A percentile compares a stretch with the other conserved stretches of the same genome.
These are phyloP conservation scores for Neurospora sp. DNA, from an alignment of 2,329 filamentous ascomycete species.

Conservation along the genomic window DNA sequence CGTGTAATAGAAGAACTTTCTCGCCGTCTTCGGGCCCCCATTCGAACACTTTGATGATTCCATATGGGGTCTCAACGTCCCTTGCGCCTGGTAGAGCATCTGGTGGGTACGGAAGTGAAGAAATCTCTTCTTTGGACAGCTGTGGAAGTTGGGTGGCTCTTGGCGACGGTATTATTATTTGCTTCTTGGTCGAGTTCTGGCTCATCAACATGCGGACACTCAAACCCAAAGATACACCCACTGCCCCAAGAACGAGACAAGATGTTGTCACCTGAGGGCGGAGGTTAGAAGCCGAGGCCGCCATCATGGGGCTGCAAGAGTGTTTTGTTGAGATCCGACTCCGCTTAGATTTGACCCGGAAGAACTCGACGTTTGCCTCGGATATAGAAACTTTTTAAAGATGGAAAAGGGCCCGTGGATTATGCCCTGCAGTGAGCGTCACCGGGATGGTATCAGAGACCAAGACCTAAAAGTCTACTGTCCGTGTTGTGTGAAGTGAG, in stretches of 20 bases:
- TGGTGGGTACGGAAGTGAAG: constrained; percentile 52
- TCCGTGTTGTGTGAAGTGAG: background rate
- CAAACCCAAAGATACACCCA: constrained; percentile 9
- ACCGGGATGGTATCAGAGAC: background rate
- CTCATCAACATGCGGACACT: background rate
- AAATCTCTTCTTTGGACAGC: constrained; percentile 26
- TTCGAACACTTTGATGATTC: constrained; percentile 65
- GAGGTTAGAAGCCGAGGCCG: constrained; percentile 5
- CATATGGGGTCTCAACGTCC: constrained; percentile 61
- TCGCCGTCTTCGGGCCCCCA: constrained; percentile 64
- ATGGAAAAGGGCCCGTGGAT: background rate
- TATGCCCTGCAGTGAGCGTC: background rate
- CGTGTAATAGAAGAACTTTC: constrained; percentile 68
- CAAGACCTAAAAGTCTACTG: background rate
- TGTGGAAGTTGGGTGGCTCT: constrained; percentile 30
- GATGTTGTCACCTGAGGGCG: constrained; percentile 7
- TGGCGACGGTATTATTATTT: constrained; percentile 23
- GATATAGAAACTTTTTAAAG: background rate
- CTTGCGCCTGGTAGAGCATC: constrained; percentile 59
- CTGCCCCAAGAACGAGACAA: constrained; percentile 11
- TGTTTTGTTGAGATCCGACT: background rate
- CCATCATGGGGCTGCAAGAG: constrained; percentile 4
- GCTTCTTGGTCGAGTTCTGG: background rate
- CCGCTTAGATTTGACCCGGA: background rate
- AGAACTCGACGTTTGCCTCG: background rate